Evolutionary conservation across 2,329 filamentous ascomycete species (phyloP).

Genomic region (Colletotrichum filicis): DNA sequence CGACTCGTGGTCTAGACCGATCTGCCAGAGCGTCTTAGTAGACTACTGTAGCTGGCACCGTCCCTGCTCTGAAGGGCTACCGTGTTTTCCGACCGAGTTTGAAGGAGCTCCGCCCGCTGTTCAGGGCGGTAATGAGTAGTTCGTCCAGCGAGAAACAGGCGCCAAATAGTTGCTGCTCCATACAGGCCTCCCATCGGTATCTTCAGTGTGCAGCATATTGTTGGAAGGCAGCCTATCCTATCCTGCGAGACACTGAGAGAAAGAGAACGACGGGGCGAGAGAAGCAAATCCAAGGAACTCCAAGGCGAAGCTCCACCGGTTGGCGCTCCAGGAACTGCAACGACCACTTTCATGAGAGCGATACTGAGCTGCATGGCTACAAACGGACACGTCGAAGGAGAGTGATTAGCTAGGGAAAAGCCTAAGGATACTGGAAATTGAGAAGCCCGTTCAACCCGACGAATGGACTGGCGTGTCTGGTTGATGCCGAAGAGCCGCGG

Average conservation of each 20-base stretch:
- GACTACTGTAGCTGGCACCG: conserved; percentile 6
- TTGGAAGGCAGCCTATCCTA: neutral
- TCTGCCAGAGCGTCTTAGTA: conserved; percentile 2
- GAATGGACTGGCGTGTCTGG: neutral
- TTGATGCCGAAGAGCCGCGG: too few species aligned
- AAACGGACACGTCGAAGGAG: neutral
- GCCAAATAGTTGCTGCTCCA: neutral
- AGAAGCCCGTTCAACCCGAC: neutral
- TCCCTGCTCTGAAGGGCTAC: conserved; percentile 13
- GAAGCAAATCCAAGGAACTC: conserved; percentile 2
- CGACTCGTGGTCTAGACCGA: conserved; percentile 16
- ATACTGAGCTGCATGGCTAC: neutral
- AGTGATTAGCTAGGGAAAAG: neutral
- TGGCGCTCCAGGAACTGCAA: neutral
- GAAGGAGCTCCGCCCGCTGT: neutral
- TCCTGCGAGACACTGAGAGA: conserved; percentile 22
- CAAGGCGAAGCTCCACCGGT: neutral
- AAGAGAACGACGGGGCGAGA: conserved; percentile 16
- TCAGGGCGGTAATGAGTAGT: neutral
- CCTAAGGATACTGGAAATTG: neutral
- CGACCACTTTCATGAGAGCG: neutral
- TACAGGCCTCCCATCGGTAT: neutral
- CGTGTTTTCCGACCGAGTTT: neutral
- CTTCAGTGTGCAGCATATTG: neutral
- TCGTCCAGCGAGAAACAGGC: conserved; percentile 12